Evolutionary conservation across 495 filamentous ascomycete species (phyloP), one percentile per base, ranked within the genome.

Genomic region (Hypoxylon subgilvum): DNA sequence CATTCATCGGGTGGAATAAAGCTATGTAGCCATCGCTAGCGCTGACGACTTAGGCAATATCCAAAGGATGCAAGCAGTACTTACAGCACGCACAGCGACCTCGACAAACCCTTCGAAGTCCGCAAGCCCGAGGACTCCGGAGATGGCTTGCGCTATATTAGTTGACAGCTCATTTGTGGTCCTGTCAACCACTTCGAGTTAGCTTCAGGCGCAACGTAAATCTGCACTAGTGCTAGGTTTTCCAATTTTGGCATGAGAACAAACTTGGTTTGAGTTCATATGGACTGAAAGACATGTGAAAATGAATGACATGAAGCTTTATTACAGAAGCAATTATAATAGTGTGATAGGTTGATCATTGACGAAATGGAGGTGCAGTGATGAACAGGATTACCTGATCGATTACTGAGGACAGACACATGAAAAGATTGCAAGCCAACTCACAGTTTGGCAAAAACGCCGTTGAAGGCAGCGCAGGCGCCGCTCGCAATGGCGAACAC

Each of bases 401-500:
- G 23, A 27, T 3, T 27, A 8, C 8, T 8, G 23, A 3, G 19
- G n/a, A 27, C 6, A 30, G 21, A 32, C 1, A 43, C 30, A 22
- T n/a, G 28, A 19, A 36, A 39, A 13, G 14, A 52, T 12, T 34
- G 4, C 17, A 22, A 22, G 18, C 3, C 10, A 7, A 76, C 82
- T 66, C 80, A 95, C 90, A 98, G 76, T 72, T 97, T 98, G 0
- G 94, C 94, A 75, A 97, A 98, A 18, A 96, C 88, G 23, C 94
- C 93, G 65, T 98, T 98, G 63, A 94, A 84, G 28, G 92, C 91
- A 10, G 94, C 94, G 71, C 92, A 97, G 6, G 87, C 85, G 28
- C 94, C 94, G 70, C 89, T 94, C 31, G 89, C 84, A 28, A 95
- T 63, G 19, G 94, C 91, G 39, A 92, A 82, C 47, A 91, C 69